Conservation (phyloP, 2,329 filamentous ascomycete genomes). For the Aureobasidium melanogenum region DNA sequence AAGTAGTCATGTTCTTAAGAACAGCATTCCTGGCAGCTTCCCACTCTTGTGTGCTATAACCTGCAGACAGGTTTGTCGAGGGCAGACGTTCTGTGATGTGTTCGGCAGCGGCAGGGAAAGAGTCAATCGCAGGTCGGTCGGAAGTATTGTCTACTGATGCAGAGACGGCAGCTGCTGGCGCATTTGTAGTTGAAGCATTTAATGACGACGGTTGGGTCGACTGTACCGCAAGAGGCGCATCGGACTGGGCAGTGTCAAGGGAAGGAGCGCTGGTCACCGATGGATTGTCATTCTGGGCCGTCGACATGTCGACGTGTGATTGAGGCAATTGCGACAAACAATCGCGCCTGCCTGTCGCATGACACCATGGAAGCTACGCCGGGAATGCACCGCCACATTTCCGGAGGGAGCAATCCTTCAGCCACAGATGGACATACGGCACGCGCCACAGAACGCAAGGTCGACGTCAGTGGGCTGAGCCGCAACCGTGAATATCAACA, state of each 20-base stretch:
- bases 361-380: not conserved
- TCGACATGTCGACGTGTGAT: not conserved
- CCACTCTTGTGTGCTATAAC: slow-evolving; percentile 29
- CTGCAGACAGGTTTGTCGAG: slow-evolving; percentile 20
- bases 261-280: not conserved
- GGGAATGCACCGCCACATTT: not conserved
- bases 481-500: not conserved
- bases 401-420: no score
- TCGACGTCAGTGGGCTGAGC: not conserved
- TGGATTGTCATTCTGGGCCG: not conserved
- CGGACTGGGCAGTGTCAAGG: not conserved
- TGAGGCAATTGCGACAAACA: not conserved
- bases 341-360: not conserved
- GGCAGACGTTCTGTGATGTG: slow-evolving; percentile 32
- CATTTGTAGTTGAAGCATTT: not conserved
- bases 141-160: not conserved
- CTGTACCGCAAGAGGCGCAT: not conserved
- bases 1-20: slow-evolving; percentile 34
- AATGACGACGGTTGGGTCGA: not conserved
- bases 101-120: slow-evolving; percentile 28
- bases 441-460: not conserved
- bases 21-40: slow-evolving; percentile 39
- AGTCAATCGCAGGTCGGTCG: not conserved
- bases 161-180: not conserved
- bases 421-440: no score